These are phyloP conservation scores for Echinochloa phyllopogon DNA, from an alignment of 176 grass and related monocot species.

Conservation along the genomic window DNA sequence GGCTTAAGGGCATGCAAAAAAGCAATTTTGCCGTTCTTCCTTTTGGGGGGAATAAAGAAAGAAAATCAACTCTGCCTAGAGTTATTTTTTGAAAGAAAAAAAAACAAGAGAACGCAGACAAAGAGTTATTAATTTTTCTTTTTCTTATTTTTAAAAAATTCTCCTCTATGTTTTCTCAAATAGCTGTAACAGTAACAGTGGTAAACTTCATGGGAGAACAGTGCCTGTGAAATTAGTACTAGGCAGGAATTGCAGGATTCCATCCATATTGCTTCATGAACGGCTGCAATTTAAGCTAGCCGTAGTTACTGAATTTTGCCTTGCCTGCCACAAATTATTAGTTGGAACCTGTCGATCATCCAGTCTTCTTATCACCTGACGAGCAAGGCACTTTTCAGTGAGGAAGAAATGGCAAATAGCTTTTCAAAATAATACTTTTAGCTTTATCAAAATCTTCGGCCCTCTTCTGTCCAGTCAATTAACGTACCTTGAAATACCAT, in stretches of 20 bases:
- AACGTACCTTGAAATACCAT: no score
- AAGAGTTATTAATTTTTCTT: neutral
- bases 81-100: neutral
- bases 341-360: neutral
- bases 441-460: no score
- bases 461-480: no score
- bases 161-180: neutral
- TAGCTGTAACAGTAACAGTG: neutral
- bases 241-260: neutral
- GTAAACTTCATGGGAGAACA: neutral
- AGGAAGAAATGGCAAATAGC: no score
- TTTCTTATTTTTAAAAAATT: neutral
- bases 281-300: no score
- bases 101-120: neutral
- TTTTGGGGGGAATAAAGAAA: constrained; percentile 5
- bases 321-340: neutral
- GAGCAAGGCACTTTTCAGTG: no score
- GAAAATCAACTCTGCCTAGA: neutral
- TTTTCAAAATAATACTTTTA: no score
- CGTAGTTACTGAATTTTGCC: neutral
- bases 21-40: neutral
- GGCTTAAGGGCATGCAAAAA: constrained; percentile 8
- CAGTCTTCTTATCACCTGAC: no score
- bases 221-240: neutral
- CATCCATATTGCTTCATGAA: neutral